phyloP scores from a whole-genome alignment of 164 flowering plant genomes.

The Platanus orientalis region DNA sequence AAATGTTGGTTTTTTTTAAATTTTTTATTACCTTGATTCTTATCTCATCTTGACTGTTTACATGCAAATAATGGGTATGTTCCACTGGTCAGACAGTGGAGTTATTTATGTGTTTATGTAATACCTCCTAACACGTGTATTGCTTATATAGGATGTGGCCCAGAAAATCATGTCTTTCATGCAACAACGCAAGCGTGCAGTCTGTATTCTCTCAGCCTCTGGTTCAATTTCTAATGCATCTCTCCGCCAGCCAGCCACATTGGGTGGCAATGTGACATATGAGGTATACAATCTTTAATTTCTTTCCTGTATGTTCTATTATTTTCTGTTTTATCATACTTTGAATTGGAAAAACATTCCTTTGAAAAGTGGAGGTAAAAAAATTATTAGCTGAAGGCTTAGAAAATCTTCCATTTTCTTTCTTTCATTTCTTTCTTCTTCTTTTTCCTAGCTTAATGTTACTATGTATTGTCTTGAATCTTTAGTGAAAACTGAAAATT shows the following conservation, averaged over 20 bases:
- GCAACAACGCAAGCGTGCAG: slow-evolving; percentile 75
- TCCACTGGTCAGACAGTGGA: neutral
- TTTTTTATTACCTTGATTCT: neutral
- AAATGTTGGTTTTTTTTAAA: neutral
- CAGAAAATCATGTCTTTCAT: slow-evolving; percentile 73
- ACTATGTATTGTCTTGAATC: no score
- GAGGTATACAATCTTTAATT: slow-evolving; percentile 41
- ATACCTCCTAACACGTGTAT: slow-evolving; percentile 7
- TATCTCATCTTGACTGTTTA: neutral
- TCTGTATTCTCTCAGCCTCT: slow-evolving; percentile 86
- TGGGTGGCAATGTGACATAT: slow-evolving; percentile 71
- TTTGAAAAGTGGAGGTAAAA: no score
- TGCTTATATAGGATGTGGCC: slow-evolving; percentile 56
- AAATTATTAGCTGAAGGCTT: no score
- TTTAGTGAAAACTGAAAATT: no score
- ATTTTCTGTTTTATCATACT: no score
- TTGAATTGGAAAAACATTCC: no score
- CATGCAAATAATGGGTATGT: neutral
- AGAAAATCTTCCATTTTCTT: no score
- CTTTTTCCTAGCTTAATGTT: no score
- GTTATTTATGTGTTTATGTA: neutral
- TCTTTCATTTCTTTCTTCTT: no score
- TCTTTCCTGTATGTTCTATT: no score
- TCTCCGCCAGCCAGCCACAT: slow-evolving; percentile 77
- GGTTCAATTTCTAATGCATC: slow-evolving; percentile 79